Base-by-base conservation (phyloP, 1,284 basidiomycete species). In the Puccinia novopanici region DNA sequence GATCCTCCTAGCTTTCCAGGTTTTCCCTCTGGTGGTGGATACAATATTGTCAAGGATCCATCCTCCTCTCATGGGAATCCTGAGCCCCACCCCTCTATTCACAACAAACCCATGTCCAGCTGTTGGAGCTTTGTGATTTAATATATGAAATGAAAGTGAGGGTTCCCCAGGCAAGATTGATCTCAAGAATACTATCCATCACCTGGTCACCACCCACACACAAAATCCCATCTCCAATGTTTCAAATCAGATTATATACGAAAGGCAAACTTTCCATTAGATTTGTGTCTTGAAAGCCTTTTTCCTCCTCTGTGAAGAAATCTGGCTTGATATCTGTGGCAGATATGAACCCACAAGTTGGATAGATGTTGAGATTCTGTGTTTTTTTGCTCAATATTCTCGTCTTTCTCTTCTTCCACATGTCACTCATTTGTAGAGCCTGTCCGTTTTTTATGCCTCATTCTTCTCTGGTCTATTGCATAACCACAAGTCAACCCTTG, bases 1-100 rank as follows among this genome's bases (percentile, higher is more conserved):
- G 78, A 80, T 73, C 78, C 78, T 37, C 78, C 78, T 42, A 73
- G 70, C 72, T 52, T 50, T 2, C 70, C 78, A 19, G 59, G 27
- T 52, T 68, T 54, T 22, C 63, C 73, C 8, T 70, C 72, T 12
- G 40, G 15, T 15, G 40, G 19, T 45, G 57, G 55, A 9, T 24
- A 55, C 6, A 13, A 45, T 17, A 2, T 30, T 34, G 17, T 22
- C 34, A 45, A n/a, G 37, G 55, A 59, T 45, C 6, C 45, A 15
- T 45, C 45, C 15, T 57, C 54, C n/a, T 27, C 72, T 42, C 57
- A 24, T 12, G 37, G 45, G 10, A 37, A 42, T 34, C 57, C 37
- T 34, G 72, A 59, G 40, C 34, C 57, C 52, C 17, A 57, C 40
- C 42, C n/a, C 34, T n/a, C 70, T 17, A 34, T 30, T 70, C 19